Conservation (phyloP, 108 stramenopile genomes). For the Cyclostephanos invisitatus region DNA sequence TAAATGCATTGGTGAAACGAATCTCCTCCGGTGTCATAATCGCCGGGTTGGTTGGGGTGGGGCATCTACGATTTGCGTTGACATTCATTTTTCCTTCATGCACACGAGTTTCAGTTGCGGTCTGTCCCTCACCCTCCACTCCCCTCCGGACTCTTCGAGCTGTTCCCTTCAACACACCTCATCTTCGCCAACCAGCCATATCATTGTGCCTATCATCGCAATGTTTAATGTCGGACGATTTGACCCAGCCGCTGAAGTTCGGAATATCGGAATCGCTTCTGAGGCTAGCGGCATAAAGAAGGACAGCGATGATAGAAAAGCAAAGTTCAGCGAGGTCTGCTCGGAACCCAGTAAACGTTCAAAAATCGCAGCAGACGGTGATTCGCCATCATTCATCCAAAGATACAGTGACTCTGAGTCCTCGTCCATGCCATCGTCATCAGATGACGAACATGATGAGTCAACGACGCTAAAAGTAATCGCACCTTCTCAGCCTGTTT, state of each 20-base stretch:
- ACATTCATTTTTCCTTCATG: no score
- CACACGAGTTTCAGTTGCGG: no score
- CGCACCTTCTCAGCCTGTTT: slow-evolving; percentile 56
- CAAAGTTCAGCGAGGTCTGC: slow-evolving; percentile 1
- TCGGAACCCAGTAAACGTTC: not conserved
- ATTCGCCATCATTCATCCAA: slow-evolving; percentile 21
- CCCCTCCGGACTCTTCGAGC: no score
- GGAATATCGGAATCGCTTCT: slow-evolving; percentile 9
- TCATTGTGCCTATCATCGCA: no score
- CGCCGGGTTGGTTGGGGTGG: no score
- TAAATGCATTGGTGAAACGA: slow-evolving; percentile 62
- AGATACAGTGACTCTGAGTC: slow-evolving; percentile 23
- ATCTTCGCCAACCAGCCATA: no score
- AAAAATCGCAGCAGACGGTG: slow-evolving; percentile 2
- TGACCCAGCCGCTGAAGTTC: slow-evolving; percentile 60
- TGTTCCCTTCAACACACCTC: no score
- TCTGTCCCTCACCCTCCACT: no score
- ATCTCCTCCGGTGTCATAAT: slow-evolving; percentile 53
- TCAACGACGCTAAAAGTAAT: slow-evolving; percentile 61
- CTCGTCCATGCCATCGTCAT: slow-evolving; percentile 23
- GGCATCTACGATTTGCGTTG: no score
- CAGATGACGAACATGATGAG: slow-evolving; percentile 16
- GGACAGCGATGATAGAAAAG: slow-evolving; percentile 16
- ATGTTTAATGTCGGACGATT: slow-evolving; percentile 79
- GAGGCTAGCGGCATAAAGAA: slow-evolving; percentile 13